Conservation (phyloP, 2,329 filamentous ascomycete genomes). For the Aspergillus eucalypticola region DNA sequence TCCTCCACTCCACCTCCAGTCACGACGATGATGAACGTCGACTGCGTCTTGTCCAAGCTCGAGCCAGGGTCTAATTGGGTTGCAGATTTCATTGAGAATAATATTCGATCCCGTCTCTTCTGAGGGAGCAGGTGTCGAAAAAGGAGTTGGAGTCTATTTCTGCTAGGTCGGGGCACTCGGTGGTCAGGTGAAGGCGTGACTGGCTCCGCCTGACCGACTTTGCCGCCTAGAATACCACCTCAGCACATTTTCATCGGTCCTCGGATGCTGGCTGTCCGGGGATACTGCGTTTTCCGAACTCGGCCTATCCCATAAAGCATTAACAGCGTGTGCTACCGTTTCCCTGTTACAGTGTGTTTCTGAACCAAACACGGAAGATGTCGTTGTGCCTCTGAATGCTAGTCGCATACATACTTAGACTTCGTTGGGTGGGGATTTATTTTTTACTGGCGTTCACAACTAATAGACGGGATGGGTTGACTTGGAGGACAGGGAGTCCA, state of each 20-base stretch:
- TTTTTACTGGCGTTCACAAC: slow-evolving; percentile 18
- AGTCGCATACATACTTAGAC: not conserved
- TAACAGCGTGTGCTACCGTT: not conserved
- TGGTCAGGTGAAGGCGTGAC: not conserved
- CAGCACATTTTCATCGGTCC: not conserved
- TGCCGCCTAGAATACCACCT: not conserved
- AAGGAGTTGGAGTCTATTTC: not conserved
- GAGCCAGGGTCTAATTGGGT: slow-evolving; percentile 31
- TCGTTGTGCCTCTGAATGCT: not conserved
- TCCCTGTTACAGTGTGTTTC: not conserved
- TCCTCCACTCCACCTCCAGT: slow-evolving; percentile 28
- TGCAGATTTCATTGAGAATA: not conserved
- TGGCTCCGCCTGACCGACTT: not conserved
- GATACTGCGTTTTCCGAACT: not conserved
- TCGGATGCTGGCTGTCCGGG: slow-evolving; percentile 1
- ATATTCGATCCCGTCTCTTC: not conserved
- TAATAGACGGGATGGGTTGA: slow-evolving; percentile 18
- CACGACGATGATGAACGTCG: slow-evolving; percentile 43
- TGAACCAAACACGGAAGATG: not conserved
- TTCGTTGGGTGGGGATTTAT: not conserved
- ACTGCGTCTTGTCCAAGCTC: slow-evolving; percentile 42
- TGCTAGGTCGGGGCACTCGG: not conserved
- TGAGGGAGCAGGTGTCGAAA: not conserved
- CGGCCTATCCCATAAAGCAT: not conserved
- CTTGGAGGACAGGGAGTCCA: not conserved